Evolutionary conservation across 2,329 filamentous ascomycete species (phyloP), one percentile per base, ranked within the genome.

Genomic region (Penicillium aurantiogriseum): DNA sequence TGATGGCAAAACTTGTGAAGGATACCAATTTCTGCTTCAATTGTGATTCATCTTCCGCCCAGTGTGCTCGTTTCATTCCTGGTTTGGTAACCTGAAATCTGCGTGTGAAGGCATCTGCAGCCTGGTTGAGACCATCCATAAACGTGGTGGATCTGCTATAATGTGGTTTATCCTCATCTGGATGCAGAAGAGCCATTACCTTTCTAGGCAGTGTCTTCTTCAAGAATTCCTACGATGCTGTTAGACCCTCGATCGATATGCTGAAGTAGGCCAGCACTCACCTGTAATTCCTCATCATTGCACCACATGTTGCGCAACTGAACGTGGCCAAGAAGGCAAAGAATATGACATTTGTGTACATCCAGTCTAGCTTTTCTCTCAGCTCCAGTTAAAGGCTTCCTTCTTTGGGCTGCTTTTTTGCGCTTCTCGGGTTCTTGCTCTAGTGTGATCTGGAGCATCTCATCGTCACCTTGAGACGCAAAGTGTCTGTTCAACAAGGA

Each of bases 281-380:
- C 81, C 69, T 96, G 91, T 9, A 90, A 84, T 56, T 82, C 76
- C 15, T 77, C 67, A 69, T 93, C 88, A 67, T 96, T 96, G 76
- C 92, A 97, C 91, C 93, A 97, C 54, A 84, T 79, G 69, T 97
- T 99, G 54, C 92, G 86, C 56, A 85, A 80, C 63, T 89, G 83
- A 17, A 88, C 83, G 73, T 97, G 91, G 10, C 86, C 85, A 17
- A 99, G 75, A 2, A 99, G 80, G 70, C 91, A 96, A 15, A 97
- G 77, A 0, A 97, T 63, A 75, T 99, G 92, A 60, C 87, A 80
- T 74, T 93, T 96, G 74, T 99, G 94, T n/a, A 92, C 81, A 51
- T 91, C 83, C 31, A 94, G 72, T 21, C 92, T 85, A 31, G 81
- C 70, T 46, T 80, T 82, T 61, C 81, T 86, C 61, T 88, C 86